Evolutionary conservation across 148 eudicot genomes (phyloP).

Genomic region (Cornus suecica): DNA sequence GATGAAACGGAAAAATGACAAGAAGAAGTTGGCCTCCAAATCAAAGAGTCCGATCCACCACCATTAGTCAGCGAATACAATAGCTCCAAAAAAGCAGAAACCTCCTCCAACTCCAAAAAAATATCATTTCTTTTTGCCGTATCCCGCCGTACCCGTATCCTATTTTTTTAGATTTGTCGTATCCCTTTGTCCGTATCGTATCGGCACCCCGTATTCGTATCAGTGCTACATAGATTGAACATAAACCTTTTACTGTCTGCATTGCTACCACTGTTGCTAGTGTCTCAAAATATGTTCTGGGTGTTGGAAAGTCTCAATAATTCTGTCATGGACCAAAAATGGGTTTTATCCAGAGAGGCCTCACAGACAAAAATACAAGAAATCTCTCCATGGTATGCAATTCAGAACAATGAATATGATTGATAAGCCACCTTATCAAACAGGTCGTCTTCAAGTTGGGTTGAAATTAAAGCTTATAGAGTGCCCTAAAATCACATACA

Average conservation of each 20-base stretch:
- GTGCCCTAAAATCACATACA: neutral
- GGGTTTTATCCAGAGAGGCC: neutral
- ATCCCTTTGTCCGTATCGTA: too few species aligned
- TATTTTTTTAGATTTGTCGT: too few species aligned
- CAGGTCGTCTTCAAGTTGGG: neutral
- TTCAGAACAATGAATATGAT: neutral
- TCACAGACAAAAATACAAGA: neutral
- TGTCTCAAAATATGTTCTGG: neutral
- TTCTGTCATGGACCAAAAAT: neutral
- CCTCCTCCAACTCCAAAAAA: too few species aligned
- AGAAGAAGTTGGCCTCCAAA: too few species aligned
- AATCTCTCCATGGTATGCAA: neutral
- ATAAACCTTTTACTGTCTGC: neutral
- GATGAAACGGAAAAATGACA: too few species aligned
- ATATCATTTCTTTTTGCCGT: too few species aligned
- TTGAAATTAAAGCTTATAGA: neutral
- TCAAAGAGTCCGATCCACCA: too few species aligned
- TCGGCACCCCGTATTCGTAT: too few species aligned
- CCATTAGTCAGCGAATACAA: too few species aligned
- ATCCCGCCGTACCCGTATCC: too few species aligned
- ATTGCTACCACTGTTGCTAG: neutral
- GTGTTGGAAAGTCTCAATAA: neutral
- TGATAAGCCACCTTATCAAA: neutral
- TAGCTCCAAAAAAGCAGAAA: too few species aligned
- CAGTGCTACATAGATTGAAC: too few species aligned